Evolutionary conservation across 2,329 filamentous ascomycete species (phyloP).

Genomic region (Neofusicoccum cordaticola): DNA sequence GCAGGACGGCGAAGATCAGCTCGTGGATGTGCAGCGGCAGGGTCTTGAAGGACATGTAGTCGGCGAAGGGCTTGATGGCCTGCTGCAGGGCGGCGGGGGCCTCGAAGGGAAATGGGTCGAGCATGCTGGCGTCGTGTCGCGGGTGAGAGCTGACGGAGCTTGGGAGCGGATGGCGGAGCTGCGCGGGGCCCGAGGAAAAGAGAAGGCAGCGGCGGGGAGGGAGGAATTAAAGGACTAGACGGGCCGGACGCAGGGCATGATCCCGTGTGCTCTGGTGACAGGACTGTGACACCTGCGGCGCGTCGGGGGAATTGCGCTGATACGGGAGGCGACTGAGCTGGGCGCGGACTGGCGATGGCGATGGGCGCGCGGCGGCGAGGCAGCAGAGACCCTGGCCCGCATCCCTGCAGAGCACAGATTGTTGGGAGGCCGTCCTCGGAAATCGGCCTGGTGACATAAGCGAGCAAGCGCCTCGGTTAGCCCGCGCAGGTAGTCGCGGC

Average conservation of each 20-base stretch:
- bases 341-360: not conserved
- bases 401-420: conserved; percentile 4
- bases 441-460: conserved; percentile 8
- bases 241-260: not conserved
- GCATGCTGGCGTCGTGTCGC: conserved; percentile 53
- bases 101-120: conserved; percentile 65
- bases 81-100: conserved; percentile 56
- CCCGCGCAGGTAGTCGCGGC: not conserved
- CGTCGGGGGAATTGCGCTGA: not conserved
- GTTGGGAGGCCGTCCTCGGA: conserved; percentile 3
- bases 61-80: conserved; percentile 62
- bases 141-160: not conserved
- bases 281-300: not conserved
- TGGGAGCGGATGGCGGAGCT: not conserved
- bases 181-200: not conserved
- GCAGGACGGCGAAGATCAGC: conserved; percentile 61
- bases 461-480: not conserved
- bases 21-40: conserved; percentile 78
- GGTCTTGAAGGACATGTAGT: conserved; percentile 60
- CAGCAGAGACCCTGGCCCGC: not conserved
- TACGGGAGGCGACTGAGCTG: not conserved
- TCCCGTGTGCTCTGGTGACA: not conserved
- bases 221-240: not conserved
- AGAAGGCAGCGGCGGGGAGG: not conserved
- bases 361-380: not conserved